phyloP scores from a whole-genome alignment of 306 rosid species.

The Canavalia ensiformis region DNA sequence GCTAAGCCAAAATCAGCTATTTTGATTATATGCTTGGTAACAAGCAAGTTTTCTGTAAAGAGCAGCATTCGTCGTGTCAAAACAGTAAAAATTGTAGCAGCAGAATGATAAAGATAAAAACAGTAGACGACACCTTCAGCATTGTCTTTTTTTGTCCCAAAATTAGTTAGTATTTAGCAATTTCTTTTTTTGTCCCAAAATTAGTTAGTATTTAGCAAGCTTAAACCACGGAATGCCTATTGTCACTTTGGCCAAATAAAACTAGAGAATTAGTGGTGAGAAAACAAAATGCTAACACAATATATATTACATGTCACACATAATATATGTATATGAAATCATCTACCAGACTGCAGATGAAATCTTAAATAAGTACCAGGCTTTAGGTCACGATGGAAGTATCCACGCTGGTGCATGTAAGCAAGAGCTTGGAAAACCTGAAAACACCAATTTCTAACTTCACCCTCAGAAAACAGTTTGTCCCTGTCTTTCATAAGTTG shows the following conservation, averaged over 20 bases:
- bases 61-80: constrained; percentile 3
- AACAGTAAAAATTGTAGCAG: background rate
- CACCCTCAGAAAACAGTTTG: constrained; percentile 84
- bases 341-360: constrained; percentile 23
- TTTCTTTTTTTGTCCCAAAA: background rate
- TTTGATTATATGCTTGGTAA: constrained; percentile 80
- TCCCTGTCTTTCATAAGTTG: constrained; percentile 93
- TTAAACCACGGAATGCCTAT: background rate
- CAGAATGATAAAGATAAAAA: constrained; percentile 13
- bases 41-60: constrained; percentile 86
- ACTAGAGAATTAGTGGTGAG: background rate
- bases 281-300: constrained; percentile 22
- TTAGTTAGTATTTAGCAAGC: constrained; percentile 7
- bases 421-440: constrained; percentile 99
- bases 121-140: background rate
- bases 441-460: constrained; percentile 93
- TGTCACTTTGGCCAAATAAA: constrained; percentile 6
- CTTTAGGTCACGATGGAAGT: constrained; percentile 98
- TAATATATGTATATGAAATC: background rate
- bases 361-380: constrained; percentile 75
- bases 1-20: constrained; percentile 98
- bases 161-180: background rate
- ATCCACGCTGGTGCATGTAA: constrained; percentile 98
- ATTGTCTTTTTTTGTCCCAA: background rate
- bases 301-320: constrained; percentile 4